Percentiles rank a stretch among this genome's conserved stretches.
These are phyloP conservation scores for Kalmusia sp. DNA, from an alignment of 2,329 filamentous ascomycete species.

Conservation along the genomic window DNA sequence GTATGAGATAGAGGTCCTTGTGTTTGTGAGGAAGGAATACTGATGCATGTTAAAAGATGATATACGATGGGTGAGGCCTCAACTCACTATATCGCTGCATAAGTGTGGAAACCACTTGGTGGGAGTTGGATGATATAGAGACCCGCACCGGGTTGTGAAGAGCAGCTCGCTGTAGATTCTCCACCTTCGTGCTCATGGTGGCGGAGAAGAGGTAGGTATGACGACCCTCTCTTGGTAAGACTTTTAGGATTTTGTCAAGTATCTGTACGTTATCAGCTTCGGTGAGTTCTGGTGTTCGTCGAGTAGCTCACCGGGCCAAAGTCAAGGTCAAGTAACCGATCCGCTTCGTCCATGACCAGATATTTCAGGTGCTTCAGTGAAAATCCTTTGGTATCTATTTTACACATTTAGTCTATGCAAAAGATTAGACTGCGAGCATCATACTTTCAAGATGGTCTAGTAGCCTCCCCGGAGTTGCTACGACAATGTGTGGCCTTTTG, in stretches of 20 bases:
- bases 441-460: conserved; percentile 94
- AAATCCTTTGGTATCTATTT: conserved; percentile 97
- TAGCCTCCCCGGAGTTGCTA: conserved; percentile 84
- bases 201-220: conserved; percentile 86
- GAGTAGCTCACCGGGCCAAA: no score
- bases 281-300: no score
- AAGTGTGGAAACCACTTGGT: conserved; percentile 90
- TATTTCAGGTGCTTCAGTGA: conserved; percentile 82
- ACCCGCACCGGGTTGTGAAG: conserved; percentile 84
- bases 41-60: no score
- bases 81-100: conserved; percentile 83
- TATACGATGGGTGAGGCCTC: no score
- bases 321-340: conserved; percentile 89
- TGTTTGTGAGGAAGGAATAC: conserved; percentile 78
- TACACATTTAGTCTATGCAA: no score
- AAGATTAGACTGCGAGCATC: no score
- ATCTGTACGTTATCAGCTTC: no score
- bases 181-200: conserved; percentile 92
- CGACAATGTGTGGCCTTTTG: conserved; percentile 95
- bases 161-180: conserved; percentile 88
- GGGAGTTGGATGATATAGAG: conserved; percentile 80
- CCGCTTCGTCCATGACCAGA: conserved; percentile 94
- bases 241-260: conserved; percentile 91
- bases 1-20: conserved; percentile 90
- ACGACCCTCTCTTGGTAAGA: conserved; percentile 68